phyloP scores from a whole-genome alignment of 176 grass and related monocot species.

The Elaeis guineensis region DNA sequence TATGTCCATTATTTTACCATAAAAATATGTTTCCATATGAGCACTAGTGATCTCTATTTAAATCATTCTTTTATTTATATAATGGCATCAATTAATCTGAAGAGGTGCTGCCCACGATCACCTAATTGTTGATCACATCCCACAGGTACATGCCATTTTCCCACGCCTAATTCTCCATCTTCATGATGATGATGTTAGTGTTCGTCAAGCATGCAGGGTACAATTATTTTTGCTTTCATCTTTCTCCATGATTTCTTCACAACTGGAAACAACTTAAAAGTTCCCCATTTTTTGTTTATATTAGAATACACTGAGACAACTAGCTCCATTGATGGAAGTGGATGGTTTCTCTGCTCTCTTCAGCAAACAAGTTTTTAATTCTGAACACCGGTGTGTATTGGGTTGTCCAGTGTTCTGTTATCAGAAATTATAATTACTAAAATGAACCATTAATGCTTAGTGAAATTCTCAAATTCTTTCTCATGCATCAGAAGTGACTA shows the following conservation, averaged over 20 bases:
- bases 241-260: too few species aligned
- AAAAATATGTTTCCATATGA: too few species aligned
- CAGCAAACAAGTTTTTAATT: slow-evolving; percentile 77
- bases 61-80: too few species aligned
- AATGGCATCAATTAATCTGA: too few species aligned
- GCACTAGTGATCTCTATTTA: too few species aligned
- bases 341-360: slow-evolving; percentile 58
- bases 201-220: slow-evolving; percentile 78
- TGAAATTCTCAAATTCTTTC: not conserved
- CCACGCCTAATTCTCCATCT: slow-evolving; percentile 52
- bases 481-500: slow-evolving; percentile 56
- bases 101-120: too few species aligned
- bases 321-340: slow-evolving; percentile 74
- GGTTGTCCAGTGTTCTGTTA: slow-evolving; percentile 11
- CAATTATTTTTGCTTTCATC: not conserved
- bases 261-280: slow-evolving; percentile 2
- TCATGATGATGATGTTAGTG: slow-evolving; percentile 46
- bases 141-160: slow-evolving; percentile 38
- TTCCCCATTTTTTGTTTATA: slow-evolving; percentile 16
- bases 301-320: slow-evolving; percentile 76
- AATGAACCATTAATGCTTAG: not conserved
- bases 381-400: slow-evolving; percentile 71
- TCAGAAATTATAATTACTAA: not conserved
- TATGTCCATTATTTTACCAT: too few species aligned
- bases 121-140: not conserved